phyloP scores from a whole-genome alignment of 73 alveolate genomes.

The Paramecium octaurelia region DNA sequence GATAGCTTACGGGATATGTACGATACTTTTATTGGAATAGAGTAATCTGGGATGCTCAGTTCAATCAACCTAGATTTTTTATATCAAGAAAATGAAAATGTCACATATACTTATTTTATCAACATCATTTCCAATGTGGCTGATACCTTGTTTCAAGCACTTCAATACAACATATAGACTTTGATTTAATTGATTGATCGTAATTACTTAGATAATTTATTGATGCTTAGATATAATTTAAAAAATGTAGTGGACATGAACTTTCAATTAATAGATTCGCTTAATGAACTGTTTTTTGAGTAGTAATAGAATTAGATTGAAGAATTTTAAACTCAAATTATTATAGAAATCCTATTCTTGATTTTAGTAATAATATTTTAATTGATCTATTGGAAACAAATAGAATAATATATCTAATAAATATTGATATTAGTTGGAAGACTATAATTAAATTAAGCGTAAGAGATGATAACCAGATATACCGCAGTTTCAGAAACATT shows the following conservation, averaged over 20 bases:
- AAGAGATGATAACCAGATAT: neutral
- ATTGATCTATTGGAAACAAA: neutral
- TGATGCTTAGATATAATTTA: constrained; percentile 2
- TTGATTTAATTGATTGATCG: neutral
- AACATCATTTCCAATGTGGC: neutral
- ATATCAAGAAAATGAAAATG: neutral
- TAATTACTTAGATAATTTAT: neutral
- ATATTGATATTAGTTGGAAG: neutral
- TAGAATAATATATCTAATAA: neutral
- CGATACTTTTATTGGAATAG: neutral
- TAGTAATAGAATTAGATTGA: neutral
- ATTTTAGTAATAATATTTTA: neutral
- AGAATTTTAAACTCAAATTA: neutral
- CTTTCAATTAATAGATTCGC: neutral
- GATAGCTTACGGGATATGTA: neutral
- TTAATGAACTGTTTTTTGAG: neutral
- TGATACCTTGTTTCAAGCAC: neutral
- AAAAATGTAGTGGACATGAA: neutral
- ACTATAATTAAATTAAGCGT: neutral
- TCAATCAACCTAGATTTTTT: neutral
- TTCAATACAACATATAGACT: neutral
- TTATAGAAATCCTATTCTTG: neutral
- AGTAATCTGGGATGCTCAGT: neutral
- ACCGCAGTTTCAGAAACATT: neutral
- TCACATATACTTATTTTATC: neutral